Evolutionary conservation across 352 stramenopile species (phyloP).

Genomic region (Aphanomyces euteiches): DNA sequence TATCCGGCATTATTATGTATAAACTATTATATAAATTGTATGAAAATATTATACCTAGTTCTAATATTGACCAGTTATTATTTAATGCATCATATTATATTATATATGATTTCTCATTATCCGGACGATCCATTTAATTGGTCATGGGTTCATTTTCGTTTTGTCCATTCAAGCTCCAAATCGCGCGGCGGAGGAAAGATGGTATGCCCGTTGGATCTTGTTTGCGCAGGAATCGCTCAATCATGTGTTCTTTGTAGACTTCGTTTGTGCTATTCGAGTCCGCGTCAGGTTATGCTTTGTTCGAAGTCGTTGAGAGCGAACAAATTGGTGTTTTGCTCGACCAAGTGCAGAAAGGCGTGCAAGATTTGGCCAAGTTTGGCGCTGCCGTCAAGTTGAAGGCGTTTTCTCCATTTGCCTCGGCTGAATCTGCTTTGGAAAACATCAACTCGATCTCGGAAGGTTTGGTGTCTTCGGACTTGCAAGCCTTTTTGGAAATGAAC

Average conservation of each 20-base stretch:
- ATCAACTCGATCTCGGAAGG: conserved; percentile 98
- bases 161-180: neutral
- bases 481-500: conserved; percentile 99
- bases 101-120: too few species aligned
- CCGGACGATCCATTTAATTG: neutral
- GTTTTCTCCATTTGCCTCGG: conserved; percentile 98
- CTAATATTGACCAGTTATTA: too few species aligned
- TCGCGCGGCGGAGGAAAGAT: neutral
- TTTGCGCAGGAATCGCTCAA: too few species aligned
- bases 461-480: conserved; percentile 89
- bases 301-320: conserved; percentile 97
- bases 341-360: conserved; percentile 90
- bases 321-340: conserved; percentile 90
- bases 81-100: too few species aligned
- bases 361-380: conserved; percentile 93
- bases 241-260: conserved; percentile 9
- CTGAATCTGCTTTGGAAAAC: conserved; percentile 98
- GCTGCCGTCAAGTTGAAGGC: conserved; percentile 98
- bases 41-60: too few species aligned
- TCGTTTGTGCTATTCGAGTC: conserved; percentile 94
- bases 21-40: too few species aligned
- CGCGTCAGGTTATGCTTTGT: conserved; percentile 97
- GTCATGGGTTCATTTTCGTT: conserved; percentile 8
- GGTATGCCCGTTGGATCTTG: too few species aligned
- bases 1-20: too few species aligned